These are phyloP conservation scores for Hypoxylon trugodes DNA, from an alignment of 495 filamentous ascomycete genomes.

Conservation along the genomic window DNA sequence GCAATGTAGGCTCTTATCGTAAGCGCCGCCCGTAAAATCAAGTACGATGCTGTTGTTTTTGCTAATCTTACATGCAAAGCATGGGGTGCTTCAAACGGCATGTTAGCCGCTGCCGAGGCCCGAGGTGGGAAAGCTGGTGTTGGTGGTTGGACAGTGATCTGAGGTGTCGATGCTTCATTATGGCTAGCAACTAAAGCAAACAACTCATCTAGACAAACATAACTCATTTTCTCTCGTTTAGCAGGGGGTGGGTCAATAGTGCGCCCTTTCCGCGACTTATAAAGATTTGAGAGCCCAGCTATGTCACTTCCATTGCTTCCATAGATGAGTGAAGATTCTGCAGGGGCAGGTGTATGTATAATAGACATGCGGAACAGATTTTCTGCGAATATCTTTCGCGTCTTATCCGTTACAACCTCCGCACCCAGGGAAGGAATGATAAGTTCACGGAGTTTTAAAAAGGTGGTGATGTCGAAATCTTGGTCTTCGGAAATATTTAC, in stretches of 20 bases:
- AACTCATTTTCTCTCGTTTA: slow-evolving; percentile 74
- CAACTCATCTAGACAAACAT: slow-evolving; percentile 82
- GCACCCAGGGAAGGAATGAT: slow-evolving; percentile 79
- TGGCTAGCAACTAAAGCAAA: slow-evolving; percentile 71
- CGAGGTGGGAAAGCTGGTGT: slow-evolving; percentile 36
- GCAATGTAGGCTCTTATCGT: slow-evolving; percentile 84
- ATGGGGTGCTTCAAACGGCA: slow-evolving; percentile 38
- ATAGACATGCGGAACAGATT: slow-evolving; percentile 85
- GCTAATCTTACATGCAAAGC: slow-evolving; percentile 68
- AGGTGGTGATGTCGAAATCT: slow-evolving; percentile 80
- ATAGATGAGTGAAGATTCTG: slow-evolving; percentile 65
- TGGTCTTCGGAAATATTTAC: slow-evolving; percentile 68
- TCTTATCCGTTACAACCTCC: slow-evolving; percentile 67
- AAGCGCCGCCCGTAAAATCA: slow-evolving; percentile 83
- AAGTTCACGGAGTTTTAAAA: slow-evolving; percentile 70
- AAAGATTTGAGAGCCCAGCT: slow-evolving; percentile 68
- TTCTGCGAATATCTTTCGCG: slow-evolving; percentile 74
- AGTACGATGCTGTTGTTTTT: slow-evolving; percentile 78
- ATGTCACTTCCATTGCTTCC: slow-evolving; percentile 47
- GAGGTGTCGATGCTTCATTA: slow-evolving; percentile 44
- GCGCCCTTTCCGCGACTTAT: slow-evolving; percentile 70
- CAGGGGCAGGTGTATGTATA: slow-evolving; percentile 73
- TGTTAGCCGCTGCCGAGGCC: slow-evolving; percentile 10
- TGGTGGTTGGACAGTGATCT: slow-evolving; percentile 40
- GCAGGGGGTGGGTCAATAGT: slow-evolving; percentile 73